Evolutionary conservation across 2,329 filamentous ascomycete genomes (phyloP).

Genomic region (Cladosporium sp.): DNA sequence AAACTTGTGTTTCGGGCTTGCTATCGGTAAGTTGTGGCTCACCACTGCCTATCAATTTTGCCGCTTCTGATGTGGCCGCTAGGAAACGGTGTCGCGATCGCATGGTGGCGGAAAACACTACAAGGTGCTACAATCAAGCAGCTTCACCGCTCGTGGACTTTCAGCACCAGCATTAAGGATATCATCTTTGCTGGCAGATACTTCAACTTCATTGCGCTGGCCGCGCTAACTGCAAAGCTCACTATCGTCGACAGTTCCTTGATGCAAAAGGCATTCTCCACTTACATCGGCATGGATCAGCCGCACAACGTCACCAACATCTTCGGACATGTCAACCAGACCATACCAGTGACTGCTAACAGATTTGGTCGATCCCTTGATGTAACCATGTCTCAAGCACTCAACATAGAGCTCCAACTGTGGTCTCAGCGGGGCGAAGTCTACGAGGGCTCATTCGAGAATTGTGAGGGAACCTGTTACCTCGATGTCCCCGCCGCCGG

Average conservation of each 20-base stretch:
- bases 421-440: conserved; percentile 17
- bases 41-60: no score
- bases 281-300: conserved; percentile 10
- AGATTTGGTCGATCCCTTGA: background rate
- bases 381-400: background rate
- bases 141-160: conserved; percentile 22
- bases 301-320: conserved; percentile 6
- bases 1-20: no score
- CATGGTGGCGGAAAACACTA: conserved; percentile 24
- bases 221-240: conserved; percentile 23
- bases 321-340: conserved; percentile 15
- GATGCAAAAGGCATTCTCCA: conserved; percentile 20
- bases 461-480: conserved; percentile 18
- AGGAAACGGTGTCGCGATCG: conserved; percentile 23
- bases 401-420: conserved; percentile 13
- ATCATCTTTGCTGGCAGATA: conserved; percentile 19
- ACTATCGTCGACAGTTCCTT: conserved; percentile 24
- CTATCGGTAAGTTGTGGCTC: no score
- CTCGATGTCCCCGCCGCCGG: conserved; percentile 18
- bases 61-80: background rate
- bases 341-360: conserved; percentile 16
- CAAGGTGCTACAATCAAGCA: conserved; percentile 22
- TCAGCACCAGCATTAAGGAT: conserved; percentile 20
- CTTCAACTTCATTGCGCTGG: conserved; percentile 26
- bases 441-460: conserved; percentile 8